Base-by-base conservation (phyloP, 345 rosid species). In the Geranium brycei region DNA sequence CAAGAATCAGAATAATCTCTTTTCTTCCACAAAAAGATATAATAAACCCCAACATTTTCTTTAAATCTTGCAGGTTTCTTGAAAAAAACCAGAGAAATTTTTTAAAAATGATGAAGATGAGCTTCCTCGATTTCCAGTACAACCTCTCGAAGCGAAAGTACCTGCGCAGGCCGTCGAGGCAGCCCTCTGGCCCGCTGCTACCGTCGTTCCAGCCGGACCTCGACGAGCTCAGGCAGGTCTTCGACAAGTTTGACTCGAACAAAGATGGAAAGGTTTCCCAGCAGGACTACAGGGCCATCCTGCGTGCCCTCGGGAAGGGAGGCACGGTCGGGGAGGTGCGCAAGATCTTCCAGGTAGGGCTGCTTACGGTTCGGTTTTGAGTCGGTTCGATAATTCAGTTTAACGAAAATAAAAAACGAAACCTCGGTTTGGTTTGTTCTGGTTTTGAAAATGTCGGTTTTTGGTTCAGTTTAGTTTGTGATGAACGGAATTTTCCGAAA, bases 231-330 rank as follows among this genome's bases (percentile, higher is more conserved):
- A 86, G 69, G 79, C 71, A 66, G 19, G 91, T 89, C 40, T 92
- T 89, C 65, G 79, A 83, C 58, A 89, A 80, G 59, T 85, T 89
- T 62, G 93, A 87, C 38, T n/a, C 83, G 40, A 80, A 89, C 72
- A 85, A 76, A 74, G 98, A 89, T 51, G 98, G 95, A 2, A 89
- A 86, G 69, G 86, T 92, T 32, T 89, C 95, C 40, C 93, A 78
- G 77, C 71, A 68, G 31, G 93, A 89, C 73, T 92, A 92, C 84
- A 86, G 80, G 66, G 88, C 76, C 19, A 78, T 82, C 4, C 68
- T 92, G 61, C 72, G 85, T 64, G 93, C 91, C 19, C 30, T 89
- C 7, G 80, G 88, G 64, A 88, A 84, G 75, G 84, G 59, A 14
- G 68, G 64, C 65, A 57, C 38, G 57, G 64, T 64, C 10, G 72